Evolutionary conservation across 805 yeast species (phyloP).

Genomic region (Kodamaea neixiangensis): DNA sequence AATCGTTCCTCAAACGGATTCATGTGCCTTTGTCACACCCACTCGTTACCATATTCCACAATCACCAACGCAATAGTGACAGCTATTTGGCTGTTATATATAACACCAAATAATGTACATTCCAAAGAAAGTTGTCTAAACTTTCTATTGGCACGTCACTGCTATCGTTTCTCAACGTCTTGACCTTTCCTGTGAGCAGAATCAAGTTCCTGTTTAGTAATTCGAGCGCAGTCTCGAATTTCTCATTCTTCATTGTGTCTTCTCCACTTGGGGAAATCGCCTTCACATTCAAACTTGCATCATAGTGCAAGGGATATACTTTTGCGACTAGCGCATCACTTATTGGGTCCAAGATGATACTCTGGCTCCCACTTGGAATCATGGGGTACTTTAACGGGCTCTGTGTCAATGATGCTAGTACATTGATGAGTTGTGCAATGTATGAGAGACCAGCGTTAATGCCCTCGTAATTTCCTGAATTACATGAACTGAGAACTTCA

Average conservation of each 20-base stretch:
- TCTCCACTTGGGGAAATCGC: not conserved
- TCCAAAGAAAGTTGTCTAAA: conserved; percentile 44
- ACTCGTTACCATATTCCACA: too few species aligned
- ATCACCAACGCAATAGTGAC: not conserved
- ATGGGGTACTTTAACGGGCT: conserved; percentile 31
- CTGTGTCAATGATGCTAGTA: conserved; percentile 27
- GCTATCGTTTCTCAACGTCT: conserved; percentile 11
- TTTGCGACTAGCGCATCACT: not conserved
- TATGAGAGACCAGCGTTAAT: conserved; percentile 36
- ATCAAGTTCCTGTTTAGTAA: conserved; percentile 35
- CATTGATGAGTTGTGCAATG: conserved; percentile 29
- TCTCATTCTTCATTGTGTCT: conserved; percentile 19
- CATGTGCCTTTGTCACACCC: too few species aligned
- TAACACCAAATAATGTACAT: conserved; percentile 35
- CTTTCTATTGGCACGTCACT: conserved; percentile 39
- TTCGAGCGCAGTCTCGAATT: conserved; percentile 35
- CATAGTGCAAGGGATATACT: conserved; percentile 32
- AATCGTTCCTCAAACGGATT: too few species aligned
- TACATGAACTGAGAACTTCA: conserved; percentile 31
- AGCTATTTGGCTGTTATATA: conserved; percentile 31
- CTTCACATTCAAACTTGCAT: conserved; percentile 21
- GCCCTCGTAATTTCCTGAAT: conserved; percentile 17
- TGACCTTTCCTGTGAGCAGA: conserved; percentile 23
- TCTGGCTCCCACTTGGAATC: conserved; percentile 20
- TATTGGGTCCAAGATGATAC: conserved; percentile 27